These are phyloP conservation scores for Botrytis cinerea DNA, from an alignment of 2,329 filamentous ascomycete genomes.

Conservation along the genomic window DNA sequence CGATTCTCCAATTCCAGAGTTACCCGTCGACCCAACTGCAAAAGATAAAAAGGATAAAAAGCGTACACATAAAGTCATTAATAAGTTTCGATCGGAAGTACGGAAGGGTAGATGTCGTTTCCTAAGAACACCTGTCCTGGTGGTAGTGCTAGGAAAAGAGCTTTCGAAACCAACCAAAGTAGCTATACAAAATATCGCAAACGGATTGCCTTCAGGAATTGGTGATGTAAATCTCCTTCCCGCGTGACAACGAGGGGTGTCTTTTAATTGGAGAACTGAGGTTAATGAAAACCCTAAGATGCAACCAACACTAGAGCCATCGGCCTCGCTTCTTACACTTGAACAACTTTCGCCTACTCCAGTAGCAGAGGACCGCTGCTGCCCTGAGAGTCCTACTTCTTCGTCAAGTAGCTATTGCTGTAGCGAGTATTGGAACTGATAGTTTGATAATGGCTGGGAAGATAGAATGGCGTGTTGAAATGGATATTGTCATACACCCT, in stretches of 20 bases:
- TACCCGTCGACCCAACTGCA: not conserved
- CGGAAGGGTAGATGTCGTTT: slow-evolving; percentile 19
- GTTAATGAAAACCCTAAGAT: slow-evolving; percentile 6
- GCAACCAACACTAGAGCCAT: not conserved
- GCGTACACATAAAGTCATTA: slow-evolving; percentile 15
- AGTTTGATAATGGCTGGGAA: not conserved
- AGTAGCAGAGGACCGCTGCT: not conserved
- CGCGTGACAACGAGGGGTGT: slow-evolving; percentile 10
- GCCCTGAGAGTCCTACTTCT: not conserved
- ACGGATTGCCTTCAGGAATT: slow-evolving; percentile 16
- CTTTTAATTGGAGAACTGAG: slow-evolving; percentile 14
- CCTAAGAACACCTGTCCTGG: slow-evolving; percentile 27
- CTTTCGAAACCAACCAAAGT: slow-evolving; percentile 26
- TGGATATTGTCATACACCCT: slow-evolving; percentile 8
- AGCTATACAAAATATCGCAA: slow-evolving; percentile 21
- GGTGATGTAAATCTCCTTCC: slow-evolving; percentile 14
- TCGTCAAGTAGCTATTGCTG: not conserved
- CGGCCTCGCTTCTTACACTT: not conserved
- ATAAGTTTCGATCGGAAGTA: slow-evolving; percentile 21
- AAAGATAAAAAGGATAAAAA: slow-evolving; percentile 11
- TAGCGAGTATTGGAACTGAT: not conserved
- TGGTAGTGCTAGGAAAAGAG: slow-evolving; percentile 27
- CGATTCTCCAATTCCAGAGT: not conserved
- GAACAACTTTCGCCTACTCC: slow-evolving; percentile 1
- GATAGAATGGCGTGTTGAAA: not conserved